Percentiles rank a stretch among this genome's conserved stretches.
Evolutionary conservation across 495 filamentous ascomycete genomes (phyloP).

Genomic region (Penicillium fimorum): DNA sequence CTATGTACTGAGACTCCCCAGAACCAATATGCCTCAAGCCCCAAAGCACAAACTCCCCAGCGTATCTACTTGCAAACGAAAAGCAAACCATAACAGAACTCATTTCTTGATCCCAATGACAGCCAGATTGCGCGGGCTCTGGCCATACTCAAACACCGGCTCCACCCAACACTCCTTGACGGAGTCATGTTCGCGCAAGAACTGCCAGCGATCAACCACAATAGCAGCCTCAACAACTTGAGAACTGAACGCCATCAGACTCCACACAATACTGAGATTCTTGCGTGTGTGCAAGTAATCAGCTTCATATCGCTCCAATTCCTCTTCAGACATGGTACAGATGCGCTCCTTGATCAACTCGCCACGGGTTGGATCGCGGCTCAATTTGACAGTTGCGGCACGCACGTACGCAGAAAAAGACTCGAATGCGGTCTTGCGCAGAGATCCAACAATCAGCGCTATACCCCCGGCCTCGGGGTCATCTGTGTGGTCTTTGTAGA

Average conservation of each 20-base stretch:
- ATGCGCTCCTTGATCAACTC: constrained; percentile 59
- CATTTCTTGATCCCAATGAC: constrained; percentile 83
- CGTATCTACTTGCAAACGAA: constrained; percentile 9
- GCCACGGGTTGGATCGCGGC: constrained; percentile 54
- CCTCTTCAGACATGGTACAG: constrained; percentile 64
- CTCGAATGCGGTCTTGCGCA: constrained; percentile 76
- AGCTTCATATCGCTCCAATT: constrained; percentile 67
- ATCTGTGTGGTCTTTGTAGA: constrained; percentile 31
- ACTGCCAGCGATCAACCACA: constrained; percentile 89
- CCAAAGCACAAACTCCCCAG: constrained; percentile 9
- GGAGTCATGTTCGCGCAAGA: constrained; percentile 68
- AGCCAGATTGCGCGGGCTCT: constrained; percentile 85
- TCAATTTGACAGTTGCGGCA: constrained; percentile 73
- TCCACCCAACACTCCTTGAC: constrained; percentile 84
- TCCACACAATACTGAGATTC: constrained; percentile 84
- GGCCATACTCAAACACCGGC: constrained; percentile 82
- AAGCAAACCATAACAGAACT: constrained; percentile 3
- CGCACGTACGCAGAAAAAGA: constrained; percentile 75
- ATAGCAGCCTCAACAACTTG: constrained; percentile 84
- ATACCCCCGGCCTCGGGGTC: constrained; percentile 43
- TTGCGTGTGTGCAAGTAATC: constrained; percentile 66
- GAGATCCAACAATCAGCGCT: constrained; percentile 80
- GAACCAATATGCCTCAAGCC: not conserved
- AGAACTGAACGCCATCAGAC: constrained; percentile 92
- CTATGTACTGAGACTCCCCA: not conserved